Base-by-base conservation (phyloP, 1,139 yeast genomes). In the Magnusiomyces tetraspermus region DNA sequence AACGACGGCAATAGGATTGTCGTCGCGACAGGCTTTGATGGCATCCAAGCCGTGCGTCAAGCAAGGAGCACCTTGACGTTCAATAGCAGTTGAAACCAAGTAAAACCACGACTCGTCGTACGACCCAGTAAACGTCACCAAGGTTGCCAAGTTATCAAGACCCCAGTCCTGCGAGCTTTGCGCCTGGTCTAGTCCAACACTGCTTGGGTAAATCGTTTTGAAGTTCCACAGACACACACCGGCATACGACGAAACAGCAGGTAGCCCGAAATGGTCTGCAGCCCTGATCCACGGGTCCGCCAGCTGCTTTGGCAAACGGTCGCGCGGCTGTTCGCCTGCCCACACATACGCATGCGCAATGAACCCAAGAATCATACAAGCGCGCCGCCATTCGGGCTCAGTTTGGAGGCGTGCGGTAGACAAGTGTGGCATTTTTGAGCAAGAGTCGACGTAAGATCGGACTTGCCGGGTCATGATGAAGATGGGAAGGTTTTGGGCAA, bases 91-190 rank as follows among this genome's bases (percentile, higher is more conserved):
- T 62, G 94, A 83, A 17, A 89, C 92, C 57, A 89, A 73, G 65
- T 87, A 90, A 66, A 90, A 90, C 97, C 97, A 90, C 59, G 87
- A 79, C 67, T 90, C 97, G 67, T 90, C 97, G 46, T 83, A 79
- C 2, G 90, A 79, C 0, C 97, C 97, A 0, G 97, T 88, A 65
- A 83, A 90, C 0, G 97, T 89, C 65, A 79, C 80, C 54, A 86
- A 77, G 0, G 95, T 84, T 51, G 92, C 84, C 54, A 90, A 72
- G 62, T 85, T 83, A 55, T 83, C 83, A 51, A 86, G 75, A 44
- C 67, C 69, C 67, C 75, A 70, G 0, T 69, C 74, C 21, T 68
- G 71, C 1, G 65, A 69, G n/a, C n/a, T n/a, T n/a, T n/a, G n/a
- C n/a, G n/a, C n/a, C n/a, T n/a, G n/a, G n/a, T n/a, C n/a, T n/a